Conservation (phyloP, 2,329 filamentous ascomycete genomes). For the Mariannaea sp. region DNA sequence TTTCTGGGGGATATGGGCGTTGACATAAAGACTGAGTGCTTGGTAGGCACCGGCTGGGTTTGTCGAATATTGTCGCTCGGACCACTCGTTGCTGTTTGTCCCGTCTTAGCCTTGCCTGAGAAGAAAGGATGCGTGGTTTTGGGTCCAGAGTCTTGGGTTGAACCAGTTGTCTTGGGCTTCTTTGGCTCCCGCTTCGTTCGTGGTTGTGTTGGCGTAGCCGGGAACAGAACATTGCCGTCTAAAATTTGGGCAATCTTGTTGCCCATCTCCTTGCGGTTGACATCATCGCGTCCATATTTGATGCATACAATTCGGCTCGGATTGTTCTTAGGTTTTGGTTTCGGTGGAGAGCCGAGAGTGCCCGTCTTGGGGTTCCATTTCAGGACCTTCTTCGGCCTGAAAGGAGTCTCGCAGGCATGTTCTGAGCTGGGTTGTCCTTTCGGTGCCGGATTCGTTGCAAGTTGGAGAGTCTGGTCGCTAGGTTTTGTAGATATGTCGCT, state of each 20-base stretch:
- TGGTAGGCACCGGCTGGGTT: slow-evolving; percentile 35
- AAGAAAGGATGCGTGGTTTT: slow-evolving; percentile 53
- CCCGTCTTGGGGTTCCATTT: slow-evolving; percentile 64
- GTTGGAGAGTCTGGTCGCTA: not conserved
- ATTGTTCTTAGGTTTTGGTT: slow-evolving; percentile 49
- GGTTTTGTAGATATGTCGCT: slow-evolving; percentile 20
- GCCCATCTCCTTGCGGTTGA: slow-evolving; percentile 56
- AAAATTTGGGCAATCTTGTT: slow-evolving; percentile 68
- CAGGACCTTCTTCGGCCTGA: slow-evolving; percentile 55
- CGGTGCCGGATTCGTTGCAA: slow-evolving; percentile 4
- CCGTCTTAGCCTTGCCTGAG: slow-evolving; percentile 40
- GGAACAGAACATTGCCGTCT: slow-evolving; percentile 35
- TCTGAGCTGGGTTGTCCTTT: slow-evolving; percentile 9
- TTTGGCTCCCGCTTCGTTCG: slow-evolving; percentile 28
- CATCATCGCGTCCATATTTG: slow-evolving; percentile 60
- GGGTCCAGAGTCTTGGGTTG: slow-evolving; percentile 28
- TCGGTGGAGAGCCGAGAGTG: slow-evolving; percentile 66
- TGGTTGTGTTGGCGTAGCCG: slow-evolving; percentile 37
- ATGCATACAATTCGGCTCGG: slow-evolving; percentile 57
- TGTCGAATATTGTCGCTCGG: slow-evolving; percentile 29
- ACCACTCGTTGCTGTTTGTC: slow-evolving; percentile 22
- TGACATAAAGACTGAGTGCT: slow-evolving; percentile 54
- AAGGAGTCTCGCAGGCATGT: slow-evolving; percentile 16
- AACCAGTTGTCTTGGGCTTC: slow-evolving; percentile 32
- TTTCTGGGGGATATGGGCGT: slow-evolving; percentile 59